Evolutionary conservation across 108 stramenopile species (phyloP).

Genomic region (Cyclotella baltica): DNA sequence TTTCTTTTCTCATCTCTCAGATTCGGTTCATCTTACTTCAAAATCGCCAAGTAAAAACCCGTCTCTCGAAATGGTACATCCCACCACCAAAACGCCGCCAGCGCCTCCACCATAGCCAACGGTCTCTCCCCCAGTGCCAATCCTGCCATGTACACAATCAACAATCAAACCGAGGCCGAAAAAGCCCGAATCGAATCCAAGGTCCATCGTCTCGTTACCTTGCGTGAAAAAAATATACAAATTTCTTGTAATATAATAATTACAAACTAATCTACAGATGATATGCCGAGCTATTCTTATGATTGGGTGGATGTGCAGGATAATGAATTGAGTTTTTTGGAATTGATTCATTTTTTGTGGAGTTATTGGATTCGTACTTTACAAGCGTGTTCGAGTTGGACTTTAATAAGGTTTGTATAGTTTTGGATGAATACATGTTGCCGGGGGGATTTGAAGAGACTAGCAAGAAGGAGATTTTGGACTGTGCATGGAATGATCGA

Average conservation of each 20-base stretch:
- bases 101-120: slow-evolving; percentile 30
- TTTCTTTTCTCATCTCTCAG: slow-evolving; percentile 58
- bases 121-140: slow-evolving; percentile 24
- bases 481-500: slow-evolving; percentile 10
- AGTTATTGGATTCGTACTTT: slow-evolving; percentile 98
- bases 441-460: slow-evolving; percentile 97
- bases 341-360: slow-evolving; percentile 99
- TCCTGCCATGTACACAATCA: slow-evolving; percentile 32
- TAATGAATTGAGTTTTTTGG: slow-evolving; percentile 97
- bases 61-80: slow-evolving; percentile 98
- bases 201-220: slow-evolving; percentile 95
- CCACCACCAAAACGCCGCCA: slow-evolving; percentile 66
- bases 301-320: slow-evolving; percentile 97
- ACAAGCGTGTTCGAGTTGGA: slow-evolving; percentile 99
- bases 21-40: slow-evolving; percentile 99
- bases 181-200: slow-evolving; percentile 96
- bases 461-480: slow-evolving; percentile 91
- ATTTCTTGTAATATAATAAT: slow-evolving; percentile 98
- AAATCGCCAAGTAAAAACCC: slow-evolving; percentile 98
- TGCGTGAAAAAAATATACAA: slow-evolving; percentile 98
- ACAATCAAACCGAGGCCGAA: slow-evolving; percentile 81
- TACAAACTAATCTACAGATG: slow-evolving; percentile 99
- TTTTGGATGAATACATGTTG: slow-evolving; percentile 99
- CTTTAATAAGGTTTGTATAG: slow-evolving; percentile 98
- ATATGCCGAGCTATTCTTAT: slow-evolving; percentile 98